Percentiles rank a stretch among this genome's conserved stretches.
These are phyloP conservation scores for Hypoxylon crocopeplum DNA, from an alignment of 495 filamentous ascomycete genomes.

Conservation along the genomic window DNA sequence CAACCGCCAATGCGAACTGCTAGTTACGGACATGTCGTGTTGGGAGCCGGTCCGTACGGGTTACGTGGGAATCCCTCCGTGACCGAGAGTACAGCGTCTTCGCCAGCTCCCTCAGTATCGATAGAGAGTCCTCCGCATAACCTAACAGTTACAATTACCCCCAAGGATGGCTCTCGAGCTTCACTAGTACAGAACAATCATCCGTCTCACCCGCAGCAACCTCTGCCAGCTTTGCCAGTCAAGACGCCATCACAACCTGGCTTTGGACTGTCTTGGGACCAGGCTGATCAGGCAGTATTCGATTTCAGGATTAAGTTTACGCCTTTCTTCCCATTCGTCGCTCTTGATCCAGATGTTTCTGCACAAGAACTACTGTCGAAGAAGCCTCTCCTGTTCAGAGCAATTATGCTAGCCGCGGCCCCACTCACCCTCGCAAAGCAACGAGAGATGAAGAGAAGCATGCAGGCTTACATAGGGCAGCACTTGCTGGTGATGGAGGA, in stretches of 20 bases:
- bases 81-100: slow-evolving; percentile 8
- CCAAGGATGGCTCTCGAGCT: neutral
- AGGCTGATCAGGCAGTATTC: slow-evolving; percentile 40
- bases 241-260: slow-evolving; percentile 25
- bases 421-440: slow-evolving; percentile 38
- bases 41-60: slow-evolving; percentile 14
- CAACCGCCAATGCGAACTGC: neutral
- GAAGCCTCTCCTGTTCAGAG: slow-evolving; percentile 42
- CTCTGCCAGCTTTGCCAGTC: neutral
- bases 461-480: slow-evolving; percentile 43
- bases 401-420: slow-evolving; percentile 36
- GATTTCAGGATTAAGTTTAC: slow-evolving; percentile 38
- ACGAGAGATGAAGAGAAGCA: slow-evolving; percentile 34
- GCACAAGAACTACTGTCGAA: slow-evolving; percentile 30
- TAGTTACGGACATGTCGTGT: slow-evolving; percentile 16
- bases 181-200: neutral
- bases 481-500: slow-evolving; percentile 42
- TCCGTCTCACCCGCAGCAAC: neutral
- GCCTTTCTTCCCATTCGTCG: slow-evolving; percentile 44
- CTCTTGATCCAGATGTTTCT: slow-evolving; percentile 35
- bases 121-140: slow-evolving; percentile 4
- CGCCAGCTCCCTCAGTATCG: slow-evolving; percentile 1
- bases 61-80: neutral
- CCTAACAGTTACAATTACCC: neutral
- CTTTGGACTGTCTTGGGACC: slow-evolving; percentile 42